Conservation (phyloP, 2,329 filamentous ascomycete species). For the Venturia pyrina region DNA sequence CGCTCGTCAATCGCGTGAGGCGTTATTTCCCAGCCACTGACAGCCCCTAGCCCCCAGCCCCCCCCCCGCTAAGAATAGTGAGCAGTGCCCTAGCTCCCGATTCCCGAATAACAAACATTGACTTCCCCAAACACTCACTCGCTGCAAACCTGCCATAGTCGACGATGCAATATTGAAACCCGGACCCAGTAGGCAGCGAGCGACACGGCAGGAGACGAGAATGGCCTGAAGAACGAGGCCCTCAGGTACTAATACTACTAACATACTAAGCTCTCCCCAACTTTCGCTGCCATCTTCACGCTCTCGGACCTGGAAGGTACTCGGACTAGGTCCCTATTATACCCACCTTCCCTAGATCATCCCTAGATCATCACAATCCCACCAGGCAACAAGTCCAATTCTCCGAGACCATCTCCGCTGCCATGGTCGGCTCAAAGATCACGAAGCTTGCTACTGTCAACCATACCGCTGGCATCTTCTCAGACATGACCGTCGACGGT, state of each 20-base stretch:
- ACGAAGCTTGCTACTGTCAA: slow-evolving; percentile 19
- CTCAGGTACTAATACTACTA: not conserved
- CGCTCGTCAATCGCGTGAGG: not conserved
- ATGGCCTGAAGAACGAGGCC: not conserved
- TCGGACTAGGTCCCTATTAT: not conserved
- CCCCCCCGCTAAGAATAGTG: not conserved
- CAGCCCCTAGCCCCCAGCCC: not conserved
- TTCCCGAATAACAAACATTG: not conserved
- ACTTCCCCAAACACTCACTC: not conserved
- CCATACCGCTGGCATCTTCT: slow-evolving; percentile 88
- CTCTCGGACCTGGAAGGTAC: not conserved
- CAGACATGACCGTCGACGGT: slow-evolving; percentile 87
- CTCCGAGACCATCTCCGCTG: not conserved
- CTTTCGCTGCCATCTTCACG: not conserved
- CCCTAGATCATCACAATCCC: slow-evolving; percentile 4
- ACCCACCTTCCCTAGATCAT: slow-evolving; percentile 7
- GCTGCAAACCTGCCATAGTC: not conserved
- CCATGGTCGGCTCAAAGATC: not conserved
- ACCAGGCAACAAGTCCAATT: not conserved
- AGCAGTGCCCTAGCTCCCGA: not conserved
- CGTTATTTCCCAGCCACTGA: not conserved
- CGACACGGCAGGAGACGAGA: not conserved
- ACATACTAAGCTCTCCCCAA: not conserved
- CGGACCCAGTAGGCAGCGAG: not conserved
- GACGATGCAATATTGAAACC: not conserved